Percentiles rank a stretch among this genome's conserved stretches.
Evolutionary conservation across 805 yeast species (phyloP).

Genomic region (Zygosaccharomyces rouxii): DNA sequence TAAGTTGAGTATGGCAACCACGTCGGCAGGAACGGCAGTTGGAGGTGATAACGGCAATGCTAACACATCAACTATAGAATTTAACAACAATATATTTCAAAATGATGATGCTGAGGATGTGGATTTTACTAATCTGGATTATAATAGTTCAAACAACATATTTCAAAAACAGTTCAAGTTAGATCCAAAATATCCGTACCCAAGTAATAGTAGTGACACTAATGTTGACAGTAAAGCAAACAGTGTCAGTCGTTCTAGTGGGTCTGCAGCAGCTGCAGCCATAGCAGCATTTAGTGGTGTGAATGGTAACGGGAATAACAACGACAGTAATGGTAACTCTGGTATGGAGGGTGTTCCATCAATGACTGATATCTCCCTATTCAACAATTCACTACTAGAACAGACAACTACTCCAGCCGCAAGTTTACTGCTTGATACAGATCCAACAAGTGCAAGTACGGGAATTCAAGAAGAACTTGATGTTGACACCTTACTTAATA

Average conservation of each 20-base stretch:
- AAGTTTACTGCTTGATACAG: slow-evolving; percentile 4
- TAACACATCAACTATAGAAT: slow-evolving; percentile 12
- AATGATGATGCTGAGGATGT: slow-evolving; percentile 6
- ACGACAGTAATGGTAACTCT: not conserved
- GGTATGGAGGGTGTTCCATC: slow-evolving; percentile 3
- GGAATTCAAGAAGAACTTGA: slow-evolving; percentile 1
- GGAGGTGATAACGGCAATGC: not conserved
- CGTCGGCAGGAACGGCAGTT: not conserved
- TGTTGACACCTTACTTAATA: slow-evolving; percentile 4
- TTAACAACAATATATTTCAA: slow-evolving; percentile 15
- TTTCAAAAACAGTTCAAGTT: slow-evolving; percentile 3
- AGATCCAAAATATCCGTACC: not conserved
- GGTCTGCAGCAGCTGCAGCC: not conserved
- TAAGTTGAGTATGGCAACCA: not conserved
- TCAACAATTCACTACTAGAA: slow-evolving; percentile 15
- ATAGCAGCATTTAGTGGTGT: not conserved
- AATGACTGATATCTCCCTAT: slow-evolving; percentile 14
- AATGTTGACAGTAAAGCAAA: not conserved
- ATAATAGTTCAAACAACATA: slow-evolving; percentile 2
- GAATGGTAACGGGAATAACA: not conserved
- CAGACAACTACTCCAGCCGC: slow-evolving; percentile 10
- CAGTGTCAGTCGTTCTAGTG: too few relatives aligned
- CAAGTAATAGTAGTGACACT: not conserved
- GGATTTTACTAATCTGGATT: slow-evolving; percentile 6
- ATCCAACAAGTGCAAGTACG: slow-evolving; percentile 3